Evolutionary conservation across 2,329 filamentous ascomycete genomes (phyloP).

Genomic region (Xylariales sp.): DNA sequence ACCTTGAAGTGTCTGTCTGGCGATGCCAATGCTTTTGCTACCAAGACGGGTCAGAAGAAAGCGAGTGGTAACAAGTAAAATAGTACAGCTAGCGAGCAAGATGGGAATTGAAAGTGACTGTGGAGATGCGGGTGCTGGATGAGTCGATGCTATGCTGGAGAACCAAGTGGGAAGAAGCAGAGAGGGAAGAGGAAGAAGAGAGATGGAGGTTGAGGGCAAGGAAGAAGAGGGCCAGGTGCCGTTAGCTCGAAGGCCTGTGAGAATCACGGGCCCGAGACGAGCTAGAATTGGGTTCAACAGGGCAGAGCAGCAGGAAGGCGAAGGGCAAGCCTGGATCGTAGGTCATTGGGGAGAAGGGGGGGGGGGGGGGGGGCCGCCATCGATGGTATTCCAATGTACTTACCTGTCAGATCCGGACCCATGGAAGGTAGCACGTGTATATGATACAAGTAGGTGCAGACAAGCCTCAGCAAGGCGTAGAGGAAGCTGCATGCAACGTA

Average conservation of each 20-base stretch:
- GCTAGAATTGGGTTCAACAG: neutral
- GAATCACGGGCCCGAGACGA: slow-evolving; percentile 22
- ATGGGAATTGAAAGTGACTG: slow-evolving; percentile 61
- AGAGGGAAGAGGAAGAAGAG: slow-evolving; percentile 34
- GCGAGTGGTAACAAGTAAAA: slow-evolving; percentile 67
- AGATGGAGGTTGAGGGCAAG: slow-evolving; percentile 33
- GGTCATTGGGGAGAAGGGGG: neutral
- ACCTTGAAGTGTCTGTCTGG: slow-evolving; percentile 39
- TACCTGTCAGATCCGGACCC: slow-evolving; percentile 20
- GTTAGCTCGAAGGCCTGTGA: slow-evolving; percentile 6
- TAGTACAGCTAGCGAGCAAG: slow-evolving; percentile 71
- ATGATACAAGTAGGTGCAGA: slow-evolving; percentile 28
- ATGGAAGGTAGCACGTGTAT: slow-evolving; percentile 19
- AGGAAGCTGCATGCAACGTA: slow-evolving; percentile 29
- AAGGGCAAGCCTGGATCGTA: slow-evolving; percentile 3
- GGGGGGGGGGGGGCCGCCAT: too few relatives aligned
- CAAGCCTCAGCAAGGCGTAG: slow-evolving; percentile 11
- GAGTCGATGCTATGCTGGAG: slow-evolving; percentile 61
- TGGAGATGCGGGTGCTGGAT: slow-evolving; percentile 53
- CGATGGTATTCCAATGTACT: slow-evolving; percentile 9
- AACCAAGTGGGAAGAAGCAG: slow-evolving; percentile 46
- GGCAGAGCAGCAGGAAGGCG: slow-evolving; percentile 21
- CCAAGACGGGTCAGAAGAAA: slow-evolving; percentile 59
- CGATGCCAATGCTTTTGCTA: slow-evolving; percentile 55
- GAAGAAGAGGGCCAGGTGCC: slow-evolving; percentile 20